Base-by-base conservation (phyloP, 106 monocot genomes). In the Dendrobium chrysotoxum region DNA sequence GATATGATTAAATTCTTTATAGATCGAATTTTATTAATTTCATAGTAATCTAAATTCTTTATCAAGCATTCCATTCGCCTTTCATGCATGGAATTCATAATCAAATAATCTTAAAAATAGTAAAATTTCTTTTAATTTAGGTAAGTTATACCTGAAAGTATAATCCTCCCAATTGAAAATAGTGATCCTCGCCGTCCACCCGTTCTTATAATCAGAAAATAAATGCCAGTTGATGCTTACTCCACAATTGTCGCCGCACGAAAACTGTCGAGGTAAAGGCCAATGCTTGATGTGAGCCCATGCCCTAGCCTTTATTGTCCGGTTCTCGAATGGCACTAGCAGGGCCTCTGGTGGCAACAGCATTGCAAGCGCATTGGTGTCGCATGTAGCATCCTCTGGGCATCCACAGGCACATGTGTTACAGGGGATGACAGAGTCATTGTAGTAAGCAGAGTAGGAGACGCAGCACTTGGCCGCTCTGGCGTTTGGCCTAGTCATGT, bases 381-480 rank as follows among this genome's bases (percentile, higher is more conserved):
- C 81, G 81, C 99, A 99, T 23, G 85, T 46, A 12, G 38, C 42
- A 40, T 57, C 30, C 72, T 78, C 83, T 9, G 85, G 55, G 83
- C 99, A 99, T 7, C 99, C 99, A 68, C 99, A 99, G 7, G 99
- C 93, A 77, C 99, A 99, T 7, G 95, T 95, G 79, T 28, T 70
- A 88, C 95, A 99, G 1, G 99, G 95, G n/a, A 99, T 53, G 20
- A 88, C 91, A 1, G 99, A 99, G 71, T 90, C 93, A 80, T 95
- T 95, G 91, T 90, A 99, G 90, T 83, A 99, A 28, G 95, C 89
- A 0, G 99, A 99, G 91, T 91, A 95, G 83, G 99, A 95, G 75
- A 99, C 95, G 79, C 99, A 99, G 84, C 99, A 99, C 21, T 87
- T 84, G 0, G 90, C 79, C 21, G 45, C 18, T 77, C 79, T 85